Evolutionary conservation across 2,329 filamentous ascomycete genomes (phyloP).

Genomic region (Coniochaeta pulveracea): DNA sequence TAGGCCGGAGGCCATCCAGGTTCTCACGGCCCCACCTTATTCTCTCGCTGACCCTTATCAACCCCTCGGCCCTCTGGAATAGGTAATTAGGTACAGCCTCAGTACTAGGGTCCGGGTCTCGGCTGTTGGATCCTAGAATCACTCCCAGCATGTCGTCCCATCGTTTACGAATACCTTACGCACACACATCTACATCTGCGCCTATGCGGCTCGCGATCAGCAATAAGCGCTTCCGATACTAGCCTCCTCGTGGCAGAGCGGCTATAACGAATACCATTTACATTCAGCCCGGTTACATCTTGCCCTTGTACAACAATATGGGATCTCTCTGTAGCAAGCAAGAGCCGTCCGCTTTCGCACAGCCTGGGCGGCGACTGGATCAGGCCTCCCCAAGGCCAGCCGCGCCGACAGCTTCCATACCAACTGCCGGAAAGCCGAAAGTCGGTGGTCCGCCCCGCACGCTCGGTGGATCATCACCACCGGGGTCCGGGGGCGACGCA

Average conservation of each 20-base stretch:
- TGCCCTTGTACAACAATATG: slow-evolving; percentile 38
- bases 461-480: slow-evolving; percentile 38
- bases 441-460: slow-evolving; percentile 50
- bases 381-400: slow-evolving; percentile 37
- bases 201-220: not conserved
- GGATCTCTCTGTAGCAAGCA: slow-evolving; percentile 78
- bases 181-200: not conserved
- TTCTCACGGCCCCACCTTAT: too few species aligned
- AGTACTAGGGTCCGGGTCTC: too few species aligned
- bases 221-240: not conserved
- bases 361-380: slow-evolving; percentile 62
- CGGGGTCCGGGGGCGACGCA: slow-evolving; percentile 16
- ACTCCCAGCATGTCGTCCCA: not conserved
- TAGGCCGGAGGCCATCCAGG: too few species aligned
- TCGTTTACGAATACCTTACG: not conserved
- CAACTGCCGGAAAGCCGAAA: slow-evolving; percentile 26
- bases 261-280: not conserved
- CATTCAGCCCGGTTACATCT: not conserved
- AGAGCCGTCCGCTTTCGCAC: slow-evolving; percentile 54
- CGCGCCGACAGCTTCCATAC: slow-evolving; percentile 38
- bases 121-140: too few species aligned
- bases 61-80: too few species aligned
- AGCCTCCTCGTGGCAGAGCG: not conserved
- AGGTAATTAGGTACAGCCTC: too few species aligned
- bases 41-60: too few species aligned